Base-by-base conservation (phyloP, 2,329 filamentous ascomycete genomes). In the Epichloe hybrida region DNA sequence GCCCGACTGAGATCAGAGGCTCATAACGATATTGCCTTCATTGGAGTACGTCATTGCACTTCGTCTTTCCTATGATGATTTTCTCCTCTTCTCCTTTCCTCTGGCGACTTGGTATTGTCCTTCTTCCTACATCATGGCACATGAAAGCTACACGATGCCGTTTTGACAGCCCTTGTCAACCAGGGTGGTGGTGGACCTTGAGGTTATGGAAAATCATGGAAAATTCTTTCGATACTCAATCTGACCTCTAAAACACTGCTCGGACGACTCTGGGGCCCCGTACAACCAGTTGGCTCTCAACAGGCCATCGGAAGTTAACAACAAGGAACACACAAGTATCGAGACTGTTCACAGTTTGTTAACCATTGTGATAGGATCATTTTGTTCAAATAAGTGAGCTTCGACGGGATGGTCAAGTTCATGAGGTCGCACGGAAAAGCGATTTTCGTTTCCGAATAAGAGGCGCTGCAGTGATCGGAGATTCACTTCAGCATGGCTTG, bases 301-400 rank as follows among this genome's bases (percentile, higher is more conserved):
- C 3, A 34, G 13, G 15, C 46, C 36, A 21, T 40, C 7, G 21
- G 11, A 31, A 31, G 36, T 37, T 15, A 8, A 27, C 7, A 17
- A 17, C 38, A 35, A 36, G 27, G 12, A n/a, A 36, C 42, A 9
- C 13, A 20, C 34, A 35, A 41, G 27, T 8, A 5, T 35, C 20
- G 27, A 35, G 6, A 35, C 9, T 20, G 8, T 27, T 11, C 21
- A n/a, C 21, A 15, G 8, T 38, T 31, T 15, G 20, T 46, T 49
- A 47, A 42, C 42, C 50, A 50, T 55, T 58, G 44, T 59, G 21
- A 13, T 44, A 85, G 81, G 85, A 95, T 57, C 78, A 85, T 55
- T 87, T 81, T 58, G 77, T 98, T 43, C 84, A 91, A 57, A 80
- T 97, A 55, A 85, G 83, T 58, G 85, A 95, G 63, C 76, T 93